Evolutionary conservation across 2,329 filamentous ascomycete genomes (phyloP).

Genomic region (Hymenoscyphus repandus): DNA sequence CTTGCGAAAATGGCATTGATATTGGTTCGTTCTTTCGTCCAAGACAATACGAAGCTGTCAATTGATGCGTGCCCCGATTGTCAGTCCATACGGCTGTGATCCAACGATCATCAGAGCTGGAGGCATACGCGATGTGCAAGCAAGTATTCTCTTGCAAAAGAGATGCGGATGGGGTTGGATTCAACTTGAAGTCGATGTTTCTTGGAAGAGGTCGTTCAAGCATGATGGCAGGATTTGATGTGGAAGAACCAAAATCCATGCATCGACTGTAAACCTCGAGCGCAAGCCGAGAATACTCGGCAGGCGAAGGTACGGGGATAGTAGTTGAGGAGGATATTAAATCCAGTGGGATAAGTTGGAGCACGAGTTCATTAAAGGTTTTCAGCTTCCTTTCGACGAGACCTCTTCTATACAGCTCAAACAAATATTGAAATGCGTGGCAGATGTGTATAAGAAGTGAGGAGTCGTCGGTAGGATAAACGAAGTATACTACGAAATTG

Average conservation of each 20-base stretch:
- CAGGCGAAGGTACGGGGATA: constrained; percentile 56
- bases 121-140: constrained; percentile 74
- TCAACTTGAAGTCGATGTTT: constrained; percentile 70
- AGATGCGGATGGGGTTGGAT: constrained; percentile 62
- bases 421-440: constrained; percentile 67
- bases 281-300: constrained; percentile 57
- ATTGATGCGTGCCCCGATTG: constrained; percentile 67
- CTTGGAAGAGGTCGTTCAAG: constrained; percentile 67
- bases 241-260: constrained; percentile 48
- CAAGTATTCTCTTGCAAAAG: constrained; percentile 73
- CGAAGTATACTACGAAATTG: constrained; percentile 71
- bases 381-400: constrained; percentile 44
- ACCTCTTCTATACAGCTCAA: constrained; percentile 54
- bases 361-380: constrained; percentile 59
- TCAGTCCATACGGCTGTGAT: constrained; percentile 78
- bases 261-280: constrained; percentile 77
- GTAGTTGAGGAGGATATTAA: constrained; percentile 59
- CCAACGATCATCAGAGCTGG: constrained; percentile 73
- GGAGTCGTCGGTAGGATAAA: constrained; percentile 62
- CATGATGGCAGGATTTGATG: constrained; percentile 65
- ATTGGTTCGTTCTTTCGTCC: constrained; percentile 50
- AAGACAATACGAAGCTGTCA: constrained; percentile 68
- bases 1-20: constrained; percentile 51
- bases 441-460: constrained; percentile 65
- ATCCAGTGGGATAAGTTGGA: constrained; percentile 69